Evolutionary conservation across 2,329 filamentous ascomycete species (phyloP), one percentile per base, ranked within the genome.

Genomic region (Trichoderma asperellum): DNA sequence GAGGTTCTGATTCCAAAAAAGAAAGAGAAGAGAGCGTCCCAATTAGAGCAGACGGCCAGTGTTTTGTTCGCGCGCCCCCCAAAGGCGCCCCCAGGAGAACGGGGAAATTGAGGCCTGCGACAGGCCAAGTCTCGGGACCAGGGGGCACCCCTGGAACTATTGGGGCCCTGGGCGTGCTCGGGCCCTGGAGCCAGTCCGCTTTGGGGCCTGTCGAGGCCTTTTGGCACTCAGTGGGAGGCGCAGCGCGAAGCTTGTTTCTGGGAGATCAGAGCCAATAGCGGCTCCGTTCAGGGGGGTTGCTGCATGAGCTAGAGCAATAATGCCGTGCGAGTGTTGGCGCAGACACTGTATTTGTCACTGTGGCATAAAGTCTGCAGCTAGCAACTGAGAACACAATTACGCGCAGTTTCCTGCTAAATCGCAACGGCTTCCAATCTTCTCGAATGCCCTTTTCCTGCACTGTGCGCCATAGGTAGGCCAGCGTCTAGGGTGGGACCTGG

Each of bases 241-340:
- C 68, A 70, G 68, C 60, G 47, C 16, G 52, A 69, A 65, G 60
- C 59, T 65, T 69, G 59, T 58, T 69, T 47, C 18, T 34, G 60
- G 37, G 8, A 47, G 49, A 59, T 67, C 55, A 58, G 35, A 43
- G 61, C 53, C 29, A 59, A 56, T 62, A 49, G 55, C 55, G 52
- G 68, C 68, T n/a, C 55, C 68, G 56, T 60, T 70, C 61, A 70
- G 55, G 61, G 68, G 68, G 68, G n/a, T n/a, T 24, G 52, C 47
- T 62, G 32, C 58, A 68, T 34, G 65, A 53, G 58, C 40, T 43
- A 43, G 47, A 21, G 47, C 4, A 24, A 24, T 49, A 24, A 21
- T 49, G n/a, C 47, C 47, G 60, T 63, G 60, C 43, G 47, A 35
- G n/a, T 11, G n/a, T 7, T n/a, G 24, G 18, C 21, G 12, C 7